phyloP scores from a whole-genome alignment of 208 protist genomes.

The Eutreptiella sp. region DNA sequence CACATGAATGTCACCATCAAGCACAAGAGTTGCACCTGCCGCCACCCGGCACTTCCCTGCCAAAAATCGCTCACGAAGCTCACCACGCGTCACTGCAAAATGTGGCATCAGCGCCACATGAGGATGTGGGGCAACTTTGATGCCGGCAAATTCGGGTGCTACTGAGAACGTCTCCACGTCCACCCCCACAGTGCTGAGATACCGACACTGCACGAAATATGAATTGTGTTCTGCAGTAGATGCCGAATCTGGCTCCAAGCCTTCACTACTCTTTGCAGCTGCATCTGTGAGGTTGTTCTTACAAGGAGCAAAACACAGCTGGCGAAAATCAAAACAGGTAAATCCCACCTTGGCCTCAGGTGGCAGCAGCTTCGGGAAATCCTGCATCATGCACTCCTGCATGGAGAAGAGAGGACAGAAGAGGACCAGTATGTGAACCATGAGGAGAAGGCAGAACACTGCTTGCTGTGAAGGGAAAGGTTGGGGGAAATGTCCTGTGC shows the following conservation, averaged over 20 bases:
- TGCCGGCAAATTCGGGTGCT: slow-evolving; percentile 11
- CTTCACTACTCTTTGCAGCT: slow-evolving; percentile 39
- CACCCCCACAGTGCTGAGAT: too few species aligned
- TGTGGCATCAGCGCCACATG: too few species aligned
- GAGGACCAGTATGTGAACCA: too few species aligned
- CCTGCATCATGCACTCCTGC: slow-evolving; percentile 85
- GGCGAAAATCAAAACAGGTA: slow-evolving; percentile 59
- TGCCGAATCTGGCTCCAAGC: slow-evolving; percentile 52
- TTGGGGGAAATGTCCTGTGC: too few species aligned
- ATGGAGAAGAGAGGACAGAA: too few species aligned
- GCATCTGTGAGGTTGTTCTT: slow-evolving; percentile 69
- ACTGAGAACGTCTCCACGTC: slow-evolving; percentile 28
- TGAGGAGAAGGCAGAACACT: too few species aligned
- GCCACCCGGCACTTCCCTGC: too few species aligned
- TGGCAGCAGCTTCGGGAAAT: slow-evolving; percentile 56
- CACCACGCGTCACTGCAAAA: too few species aligned
- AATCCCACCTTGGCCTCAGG: slow-evolving; percentile 46
- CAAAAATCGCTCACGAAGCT: too few species aligned
- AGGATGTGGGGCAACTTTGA: slow-evolving; percentile 49
- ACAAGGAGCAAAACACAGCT: slow-evolving; percentile 65
- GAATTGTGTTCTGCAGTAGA: slow-evolving; percentile 59
- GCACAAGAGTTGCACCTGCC: slow-evolving; percentile 52
- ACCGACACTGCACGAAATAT: too few species aligned
- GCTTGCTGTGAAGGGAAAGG: too few species aligned
- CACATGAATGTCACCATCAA: slow-evolving; percentile 60